Evolutionary conservation across 1,284 basidiomycete species (phyloP), one percentile per base, ranked within the genome.

Genomic region (Pterulicium gracile): DNA sequence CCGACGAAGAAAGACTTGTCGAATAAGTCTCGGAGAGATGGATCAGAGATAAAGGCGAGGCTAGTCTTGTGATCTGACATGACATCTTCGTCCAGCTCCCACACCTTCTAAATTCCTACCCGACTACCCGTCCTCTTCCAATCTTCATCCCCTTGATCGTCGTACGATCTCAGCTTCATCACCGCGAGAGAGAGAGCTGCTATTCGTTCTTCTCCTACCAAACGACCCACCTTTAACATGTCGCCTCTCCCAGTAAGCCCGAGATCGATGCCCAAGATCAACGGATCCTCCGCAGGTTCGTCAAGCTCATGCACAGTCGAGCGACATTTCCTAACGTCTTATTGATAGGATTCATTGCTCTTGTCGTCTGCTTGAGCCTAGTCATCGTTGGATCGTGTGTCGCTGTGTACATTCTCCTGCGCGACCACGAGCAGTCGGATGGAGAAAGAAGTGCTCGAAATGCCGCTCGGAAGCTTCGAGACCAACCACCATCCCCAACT

Each of bases 341-440:
- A 22, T 24, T 50, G 19, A 17, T 46, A 74, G 72, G 64, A 17
- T 76, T 76, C 55, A 66, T 75, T 48, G 69, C 60, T 1, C 56
- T 76, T 36, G 59, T 76, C 20, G 64, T 73, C 13, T 58, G 62
- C 35, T 57, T 76, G 24, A 61, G 64, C 49, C 48, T 72, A 35
- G 55, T 76, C 19, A 73, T 74, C 48, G 50, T 69, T 39, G 55
- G 62, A 3, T 65, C 69, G 24, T 68, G 66, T 49, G 56, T 55
- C 3, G 72, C 67, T 1, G 65, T 70, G 2, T 59, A 66, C 49
- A 68, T 67, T 46, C 61, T 76, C 18, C 55, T 73, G n/a, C 62
- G 66, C 10, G 59, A 73, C 17, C 54, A 61, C 44, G 64, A 66
- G 13, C 60, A 58, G 3, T 53, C 55, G 3, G 62, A 63, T 10